Base-by-base conservation (phyloP, 148 eudicot species). In the Chenopodium berlandieri region DNA sequence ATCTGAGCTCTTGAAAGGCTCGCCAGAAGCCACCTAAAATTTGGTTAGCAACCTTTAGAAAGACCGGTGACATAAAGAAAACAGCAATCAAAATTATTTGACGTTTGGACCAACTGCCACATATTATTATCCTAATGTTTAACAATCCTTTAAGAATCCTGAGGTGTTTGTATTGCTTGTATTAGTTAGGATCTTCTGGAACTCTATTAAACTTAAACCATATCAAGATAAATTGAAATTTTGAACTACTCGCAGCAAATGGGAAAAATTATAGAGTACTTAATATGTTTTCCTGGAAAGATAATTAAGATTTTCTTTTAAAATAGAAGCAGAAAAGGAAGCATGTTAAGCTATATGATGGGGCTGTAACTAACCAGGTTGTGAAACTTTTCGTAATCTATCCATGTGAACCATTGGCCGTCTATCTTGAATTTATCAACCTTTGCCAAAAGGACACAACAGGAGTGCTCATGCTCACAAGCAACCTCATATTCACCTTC, bases 321-420 rank as follows among this genome's bases (percentile, higher is more conserved):
- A 71, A 19, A 37, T 13, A 69, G 13, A 16, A 34, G 19, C 2
- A 27, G 50, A 72, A 44, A 0, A 12, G 20, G 58, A 73, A 73
- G 56, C 46, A 50, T 75, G 40, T 30, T n/a, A 52, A 71, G 50
- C 47, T 62, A 71, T 19, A 52, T 37, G 25, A 70, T 70, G 37
- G 56, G 23, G 27, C 8, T 62, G 80, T 71, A 37, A 88, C 92
- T 23, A 69, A 96, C 99, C 98, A 96, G 87, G 86, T 96, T 90
- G 56, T 96, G 99, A 84, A 96, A 96, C 91, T 91, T 96, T 68
- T 96, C 98, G 77, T 96, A 96, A 85, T 94, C 98, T 77, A 96
- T 96, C 99, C 99, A 96, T 31, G 99, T 96, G 91, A 83, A 86
- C 99, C 99, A 96, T 79, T 89, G 97, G 74, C 94, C 98, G 62